A percentile compares a stretch with the other conserved stretches of the same genome.
phyloP scores from a whole-genome alignment of 2,329 filamentous ascomycete genomes.

The Colletotrichum karsti region DNA sequence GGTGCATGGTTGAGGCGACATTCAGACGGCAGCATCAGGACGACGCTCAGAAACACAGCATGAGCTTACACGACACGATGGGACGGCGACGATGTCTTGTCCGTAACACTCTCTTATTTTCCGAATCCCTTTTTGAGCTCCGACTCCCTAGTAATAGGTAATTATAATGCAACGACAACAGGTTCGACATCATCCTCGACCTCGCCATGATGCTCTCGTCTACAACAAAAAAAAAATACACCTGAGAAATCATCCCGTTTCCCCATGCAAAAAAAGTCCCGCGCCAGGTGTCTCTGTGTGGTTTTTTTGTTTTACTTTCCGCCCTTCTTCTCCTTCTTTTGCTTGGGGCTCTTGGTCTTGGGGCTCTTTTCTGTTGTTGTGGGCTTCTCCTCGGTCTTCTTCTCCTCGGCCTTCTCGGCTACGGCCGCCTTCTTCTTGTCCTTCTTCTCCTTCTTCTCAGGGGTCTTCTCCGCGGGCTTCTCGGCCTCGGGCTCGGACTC shows the following conservation, averaged over 20 bases:
- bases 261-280: neutral
- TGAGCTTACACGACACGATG: neutral
- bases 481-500: slow-evolving; percentile 21
- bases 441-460: slow-evolving; percentile 22
- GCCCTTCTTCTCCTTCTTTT: slow-evolving; percentile 28
- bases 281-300: too few relatives aligned
- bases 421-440: neutral
- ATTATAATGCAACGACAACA: slow-evolving; percentile 25
- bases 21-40: neutral
- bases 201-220: slow-evolving; percentile 9
- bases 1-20: neutral
- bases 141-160: slow-evolving; percentile 28
- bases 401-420: slow-evolving; percentile 8
- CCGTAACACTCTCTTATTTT: neutral
- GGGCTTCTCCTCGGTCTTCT: slow-evolving; percentile 7
- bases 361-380: slow-evolving; percentile 24
- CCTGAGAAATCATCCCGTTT: neutral
- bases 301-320: slow-evolving; percentile 9
- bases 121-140: slow-evolving; percentile 11
- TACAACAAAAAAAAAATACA: slow-evolving; percentile 14
- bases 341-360: slow-evolving; percentile 26
- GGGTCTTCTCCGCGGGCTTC: slow-evolving; percentile 20
- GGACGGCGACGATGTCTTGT: neutral
- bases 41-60: neutral
- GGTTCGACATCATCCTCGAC: neutral